These are phyloP conservation scores for Schwanniomyces etchellsii DNA, from an alignment of 1,139 yeast genomes.

Conservation along the genomic window DNA sequence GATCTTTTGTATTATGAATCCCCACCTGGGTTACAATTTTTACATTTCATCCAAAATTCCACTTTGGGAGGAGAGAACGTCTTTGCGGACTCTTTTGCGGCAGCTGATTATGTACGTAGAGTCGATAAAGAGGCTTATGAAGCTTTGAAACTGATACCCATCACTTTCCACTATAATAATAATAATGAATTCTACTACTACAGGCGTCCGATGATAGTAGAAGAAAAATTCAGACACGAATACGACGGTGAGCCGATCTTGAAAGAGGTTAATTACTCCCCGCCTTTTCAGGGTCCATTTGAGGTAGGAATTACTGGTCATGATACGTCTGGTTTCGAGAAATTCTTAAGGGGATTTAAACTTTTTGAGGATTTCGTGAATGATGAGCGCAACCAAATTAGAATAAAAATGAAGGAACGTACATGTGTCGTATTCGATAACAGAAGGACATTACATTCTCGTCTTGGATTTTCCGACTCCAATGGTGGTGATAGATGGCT, in stretches of 20 bases:
- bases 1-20: constrained; percentile 76
- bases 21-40: constrained; percentile 76
- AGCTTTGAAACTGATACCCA: constrained; percentile 59
- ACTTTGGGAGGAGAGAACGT: constrained; percentile 67
- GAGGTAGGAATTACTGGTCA: constrained; percentile 46
- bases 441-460: constrained; percentile 66
- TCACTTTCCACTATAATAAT: constrained; percentile 66
- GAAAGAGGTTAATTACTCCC: constrained; percentile 67
- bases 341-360: constrained; percentile 54
- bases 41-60: constrained; percentile 62
- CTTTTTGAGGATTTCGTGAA: constrained; percentile 58
- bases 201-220: constrained; percentile 62
- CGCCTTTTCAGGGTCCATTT: constrained; percentile 83
- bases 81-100: constrained; percentile 72
- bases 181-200: constrained; percentile 61
- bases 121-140: constrained; percentile 59
- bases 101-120: constrained; percentile 50
- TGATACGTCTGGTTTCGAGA: constrained; percentile 28
- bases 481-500: constrained; percentile 64
- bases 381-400: constrained; percentile 49
- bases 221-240: constrained; percentile 34
- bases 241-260: constrained; percentile 33
- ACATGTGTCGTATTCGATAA: constrained; percentile 71
- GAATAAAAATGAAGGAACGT: constrained; percentile 54
- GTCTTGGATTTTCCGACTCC: constrained; percentile 50